These are phyloP conservation scores for Penicillium sp. DNA, from an alignment of 2,329 filamentous ascomycete genomes.

Conservation along the genomic window DNA sequence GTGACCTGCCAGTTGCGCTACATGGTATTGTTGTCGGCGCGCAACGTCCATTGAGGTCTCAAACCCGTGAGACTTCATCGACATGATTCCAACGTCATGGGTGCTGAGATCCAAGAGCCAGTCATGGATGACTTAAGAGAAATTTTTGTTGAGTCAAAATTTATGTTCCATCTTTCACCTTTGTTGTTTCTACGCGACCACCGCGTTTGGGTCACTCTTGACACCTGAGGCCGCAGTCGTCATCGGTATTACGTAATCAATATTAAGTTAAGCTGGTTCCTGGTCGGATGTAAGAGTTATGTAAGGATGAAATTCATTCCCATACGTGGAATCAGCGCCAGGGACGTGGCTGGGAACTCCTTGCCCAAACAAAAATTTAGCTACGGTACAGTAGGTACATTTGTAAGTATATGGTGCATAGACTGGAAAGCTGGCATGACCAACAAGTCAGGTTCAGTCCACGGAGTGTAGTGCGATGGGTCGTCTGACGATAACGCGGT, in stretches of 20 bases:
- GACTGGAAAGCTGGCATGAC: not conserved
- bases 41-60: slow-evolving; percentile 48
- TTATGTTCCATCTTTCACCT: not conserved
- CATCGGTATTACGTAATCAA: not conserved
- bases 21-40: slow-evolving; percentile 41
- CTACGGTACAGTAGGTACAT: not conserved
- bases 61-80: slow-evolving; percentile 53
- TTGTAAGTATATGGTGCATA: not conserved
- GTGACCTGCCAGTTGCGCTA: slow-evolving; percentile 47
- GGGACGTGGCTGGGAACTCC: not conserved
- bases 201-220: not conserved
- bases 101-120: not conserved
- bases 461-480: not conserved
- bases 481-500: not conserved
- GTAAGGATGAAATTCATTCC: not conserved
- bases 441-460: not conserved
- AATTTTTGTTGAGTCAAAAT: not conserved
- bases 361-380: not conserved
- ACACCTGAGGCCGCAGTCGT: not conserved
- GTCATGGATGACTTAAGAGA: not conserved
- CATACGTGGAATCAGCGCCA: not conserved
- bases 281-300: slow-evolving; percentile 1
- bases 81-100: slow-evolving; percentile 29
- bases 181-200: not conserved
- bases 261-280: not conserved